Conservation (phyloP, 768 basidiomycete genomes). For the Chiua virens region DNA sequence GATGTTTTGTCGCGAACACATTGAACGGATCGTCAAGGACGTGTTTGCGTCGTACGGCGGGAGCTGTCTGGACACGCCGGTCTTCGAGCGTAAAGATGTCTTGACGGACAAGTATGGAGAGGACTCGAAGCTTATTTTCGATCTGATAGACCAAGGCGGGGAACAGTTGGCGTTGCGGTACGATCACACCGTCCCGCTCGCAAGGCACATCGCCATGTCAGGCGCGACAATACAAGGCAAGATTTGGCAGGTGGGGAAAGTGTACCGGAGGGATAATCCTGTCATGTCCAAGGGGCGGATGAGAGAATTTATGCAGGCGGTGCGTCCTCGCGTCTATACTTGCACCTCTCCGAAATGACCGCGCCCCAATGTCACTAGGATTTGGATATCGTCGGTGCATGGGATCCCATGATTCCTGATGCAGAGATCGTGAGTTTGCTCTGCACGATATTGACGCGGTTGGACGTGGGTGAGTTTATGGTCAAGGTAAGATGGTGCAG, state of each 20-base stretch:
- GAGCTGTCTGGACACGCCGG: slow-evolving; percentile 93
- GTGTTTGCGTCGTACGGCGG: slow-evolving; percentile 90
- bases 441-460: slow-evolving; percentile 74
- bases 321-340: slow-evolving; percentile 35
- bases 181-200: slow-evolving; percentile 96
- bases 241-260: slow-evolving; percentile 98
- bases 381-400: slow-evolving; percentile 88
- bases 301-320: slow-evolving; percentile 98
- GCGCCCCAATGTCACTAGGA: slow-evolving; percentile 53
- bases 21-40: slow-evolving; percentile 85
- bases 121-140: slow-evolving; percentile 96
- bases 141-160: slow-evolving; percentile 95
- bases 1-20: slow-evolving; percentile 88
- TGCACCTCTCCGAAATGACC: not conserved
- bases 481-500: slow-evolving; percentile 62
- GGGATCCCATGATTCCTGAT: slow-evolving; percentile 98
- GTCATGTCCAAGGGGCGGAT: slow-evolving; percentile 98
- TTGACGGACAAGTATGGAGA: slow-evolving; percentile 97
- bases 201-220: slow-evolving; percentile 93
- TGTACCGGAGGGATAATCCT: slow-evolving; percentile 93
- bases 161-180: slow-evolving; percentile 94
- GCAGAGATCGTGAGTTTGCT: slow-evolving; percentile 84
- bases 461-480: slow-evolving; percentile 93
- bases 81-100: slow-evolving; percentile 97
- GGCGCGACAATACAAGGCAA: slow-evolving; percentile 81